A percentile compares a stretch with the other conserved stretches of the same genome.
Evolutionary conservation across 768 basidiomycete species (phyloP).

Genomic region (Cystofilobasidium capitatum): DNA sequence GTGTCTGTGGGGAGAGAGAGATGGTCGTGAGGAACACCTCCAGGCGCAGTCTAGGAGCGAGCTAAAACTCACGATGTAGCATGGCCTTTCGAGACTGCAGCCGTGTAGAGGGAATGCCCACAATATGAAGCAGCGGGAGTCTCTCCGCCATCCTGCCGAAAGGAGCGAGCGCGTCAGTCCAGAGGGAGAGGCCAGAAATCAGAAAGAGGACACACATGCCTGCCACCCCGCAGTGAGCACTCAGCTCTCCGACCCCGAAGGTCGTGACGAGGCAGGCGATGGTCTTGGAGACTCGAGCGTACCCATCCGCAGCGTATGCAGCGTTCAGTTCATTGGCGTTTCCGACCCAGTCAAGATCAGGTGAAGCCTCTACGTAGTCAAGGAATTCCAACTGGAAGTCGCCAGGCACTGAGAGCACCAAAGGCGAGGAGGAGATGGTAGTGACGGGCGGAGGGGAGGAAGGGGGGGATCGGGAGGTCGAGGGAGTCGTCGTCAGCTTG

Average conservation of each 20-base stretch:
- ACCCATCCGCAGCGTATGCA: conserved; percentile 79
- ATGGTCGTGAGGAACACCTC: not conserved
- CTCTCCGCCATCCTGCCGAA: conserved; percentile 57
- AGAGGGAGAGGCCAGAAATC: not conserved
- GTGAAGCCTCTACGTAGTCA: conserved; percentile 71
- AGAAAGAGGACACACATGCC: not conserved
- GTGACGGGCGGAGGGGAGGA: too few relatives aligned
- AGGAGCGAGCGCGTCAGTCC: not conserved
- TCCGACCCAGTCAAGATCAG: conserved; percentile 72
- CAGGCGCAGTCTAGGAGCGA: not conserved
- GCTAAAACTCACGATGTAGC: conserved; percentile 49
- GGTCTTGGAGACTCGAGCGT: conserved; percentile 60
- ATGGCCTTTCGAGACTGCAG: conserved; percentile 54
- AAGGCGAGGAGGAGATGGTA: too few relatives aligned
- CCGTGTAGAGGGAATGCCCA: conserved; percentile 63
- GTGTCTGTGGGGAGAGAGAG: conserved; percentile 14
- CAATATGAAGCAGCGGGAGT: conserved; percentile 79
- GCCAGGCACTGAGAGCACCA: not conserved
- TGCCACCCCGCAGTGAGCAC: conserved; percentile 49
- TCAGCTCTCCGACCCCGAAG: conserved; percentile 81
- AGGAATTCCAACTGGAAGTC: conserved; percentile 48
- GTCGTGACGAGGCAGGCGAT: conserved; percentile 68
- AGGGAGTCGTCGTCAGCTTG: too few relatives aligned
- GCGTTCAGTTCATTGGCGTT: conserved; percentile 59
- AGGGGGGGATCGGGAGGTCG: too few relatives aligned